Base-by-base conservation (phyloP, 306 rosid species). In the Senna siamea region DNA sequence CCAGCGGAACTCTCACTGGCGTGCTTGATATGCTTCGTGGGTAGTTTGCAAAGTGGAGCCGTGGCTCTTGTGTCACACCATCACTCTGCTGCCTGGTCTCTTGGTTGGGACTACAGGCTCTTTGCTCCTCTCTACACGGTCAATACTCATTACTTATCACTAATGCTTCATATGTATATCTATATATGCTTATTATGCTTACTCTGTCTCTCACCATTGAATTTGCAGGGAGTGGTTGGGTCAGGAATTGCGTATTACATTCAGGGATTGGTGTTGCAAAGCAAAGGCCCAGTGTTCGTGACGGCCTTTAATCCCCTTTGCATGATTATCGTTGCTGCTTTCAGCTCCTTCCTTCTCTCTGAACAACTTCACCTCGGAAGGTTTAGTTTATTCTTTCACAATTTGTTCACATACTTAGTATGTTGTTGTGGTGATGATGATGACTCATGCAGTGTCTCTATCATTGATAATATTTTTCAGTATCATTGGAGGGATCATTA, bases 301-400 rank as follows among this genome's bases (percentile, higher is more conserved):
- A 92, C 96, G 7, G 92, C 96, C 30, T 92, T 89, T 26, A 83
- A 84, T 72, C 97, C 96, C 70, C 85, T 87, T n/a, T 83, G 92
- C 84, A 89, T 79, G 93, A 73, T 92, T 66, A 60, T 89, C 4
- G 90, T 92, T 44, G 67, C 87, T 13, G 54, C 86, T 64, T 52
- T 89, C 56, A 87, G 82, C 43, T 83, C 91, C 15, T 60, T 84
- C 56, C 53, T 90, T 69, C 85, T 93, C 0, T 84, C 88, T 7
- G 97, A 90, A 66, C 84, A 81, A 28, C 87, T 90, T 65, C 88
- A 87, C 76, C 70, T 89, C 7, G 97, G 97, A 44, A 87, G 95
- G 96, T n/a, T n/a, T n/a, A n/a, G n/a, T n/a, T n/a, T n/a, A n/a
- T n/a, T n/a, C n/a, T n/a, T n/a, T n/a, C n/a, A n/a, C n/a, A n/a